Base-by-base conservation (phyloP, 2,329 filamentous ascomycete genomes). In the Endoconidiophora laricicola region DNA sequence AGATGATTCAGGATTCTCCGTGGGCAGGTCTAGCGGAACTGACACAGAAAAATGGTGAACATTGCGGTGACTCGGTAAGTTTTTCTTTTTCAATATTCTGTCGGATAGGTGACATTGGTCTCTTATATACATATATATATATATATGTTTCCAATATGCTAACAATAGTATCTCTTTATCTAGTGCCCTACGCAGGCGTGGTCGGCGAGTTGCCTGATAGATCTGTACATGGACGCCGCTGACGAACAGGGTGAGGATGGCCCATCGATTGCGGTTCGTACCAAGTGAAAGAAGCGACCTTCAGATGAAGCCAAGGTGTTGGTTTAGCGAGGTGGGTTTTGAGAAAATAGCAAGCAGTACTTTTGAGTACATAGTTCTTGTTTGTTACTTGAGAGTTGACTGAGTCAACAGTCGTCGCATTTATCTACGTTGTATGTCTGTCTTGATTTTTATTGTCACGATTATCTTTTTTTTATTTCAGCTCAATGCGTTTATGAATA, bases 11-110 rank as follows among this genome's bases (percentile, higher is more conserved):
- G 55, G 75, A 81, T 56, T 90, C 78, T 59, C 73, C 77, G 0
- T 98, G 91, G 93, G 88, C 86, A 14, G 91, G 91, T 0, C 67
- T 98, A 61, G 82, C 88, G 6, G 91, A 98, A 68, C 66, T 98
- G 64, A 96, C 91, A 39, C 87, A 98, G 62, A 87, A 90, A 70
- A 73, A 83, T 58, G 91, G 91, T 12, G 79, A 79, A 55, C 75
- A 81, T 60, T 98, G 91, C 63, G 69, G 68, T 10, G 93, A 98
- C 66, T 96, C 90, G 63, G 86, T 91, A 66, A 70, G 81, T 73
- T 46, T 45, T 20, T 73, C 61, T 49, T 46, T 40, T 46, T 38
- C 41, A 44, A 43, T 44, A 44, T 18, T 57, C 37, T 53, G 38
- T 41, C 22, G 16, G 2, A 18, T 18, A 18, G 16, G 16, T 18